Base-by-base conservation (phyloP, 441 rosid species). In the Erodium texanum region DNA sequence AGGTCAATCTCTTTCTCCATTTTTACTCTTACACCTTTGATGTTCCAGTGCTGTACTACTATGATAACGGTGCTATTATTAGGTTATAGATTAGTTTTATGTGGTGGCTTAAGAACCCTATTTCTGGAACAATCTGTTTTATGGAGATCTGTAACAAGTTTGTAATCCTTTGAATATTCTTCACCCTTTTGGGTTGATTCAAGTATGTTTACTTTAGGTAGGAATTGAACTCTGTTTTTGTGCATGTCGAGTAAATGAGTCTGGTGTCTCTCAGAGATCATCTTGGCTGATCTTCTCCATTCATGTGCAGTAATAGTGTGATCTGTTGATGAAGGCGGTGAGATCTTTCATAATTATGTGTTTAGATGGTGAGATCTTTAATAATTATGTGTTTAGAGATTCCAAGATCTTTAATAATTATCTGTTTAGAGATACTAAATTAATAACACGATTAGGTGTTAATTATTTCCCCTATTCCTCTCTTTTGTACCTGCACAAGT, bases 1-100 rank as follows among this genome's bases (percentile, higher is more conserved):
- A 71, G 86, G 88, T 82, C 85, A 75, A 75, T 76, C 78, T 78
- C 83, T 77, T 75, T 43, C 65, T 68, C 27, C 23, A 41, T 68
- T 61, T 61, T 71, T 56, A 66, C 32, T 27, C 23, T 67, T 59
- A 66, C 24, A 34, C 64, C 36, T 41, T 9, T 41, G 15, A 41
- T 41, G 10, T 7, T 14, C 50, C 2, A 0, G 50, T 43, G 15
- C n/a, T 43, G 50, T 43, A 43, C 11, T 43, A 1, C 50, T 43
- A 54, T 54, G 61, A 54, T 8, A 19, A 3, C 18, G 61, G 7
- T 5, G 22, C 61, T 18, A 54, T 54, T 54, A 1, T 54, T 54
- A 54, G 61, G 61, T 54, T 19, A 19, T 18, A 54, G 7, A 16
- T 43, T 43, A 19, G 61, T 54, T 18, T 54, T 18, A 54, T 18